Conservation (phyloP, 805 yeast genomes). For the Starmerella lactis-condensi region DNA sequence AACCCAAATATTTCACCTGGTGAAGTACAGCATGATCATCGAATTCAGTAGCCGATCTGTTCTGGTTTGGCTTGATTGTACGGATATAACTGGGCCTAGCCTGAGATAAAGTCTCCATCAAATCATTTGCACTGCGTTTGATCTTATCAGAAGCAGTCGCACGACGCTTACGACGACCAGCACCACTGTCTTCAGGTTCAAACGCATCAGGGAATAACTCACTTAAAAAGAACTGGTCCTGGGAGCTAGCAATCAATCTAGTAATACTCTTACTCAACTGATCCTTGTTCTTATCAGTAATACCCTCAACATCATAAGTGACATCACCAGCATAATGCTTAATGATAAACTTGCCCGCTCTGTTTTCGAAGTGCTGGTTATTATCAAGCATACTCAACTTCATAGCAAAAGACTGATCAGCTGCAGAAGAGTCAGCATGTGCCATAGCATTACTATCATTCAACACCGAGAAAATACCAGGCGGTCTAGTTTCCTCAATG, state of each 20-base stretch:
- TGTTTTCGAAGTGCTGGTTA: conserved; percentile 75
- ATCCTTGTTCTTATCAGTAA: conserved; percentile 96
- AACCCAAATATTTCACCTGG: conserved; percentile 86
- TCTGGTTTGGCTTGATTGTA: conserved; percentile 93
- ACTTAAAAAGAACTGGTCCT: conserved; percentile 38
- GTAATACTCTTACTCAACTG: conserved; percentile 74
- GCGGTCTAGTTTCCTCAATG: conserved; percentile 85
- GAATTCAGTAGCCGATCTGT: conserved; percentile 75
- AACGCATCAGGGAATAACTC: conserved; percentile 46
- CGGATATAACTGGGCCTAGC: conserved; percentile 93
- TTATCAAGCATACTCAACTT: conserved; percentile 65
- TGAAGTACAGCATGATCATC: conserved; percentile 80
- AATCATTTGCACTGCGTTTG: conserved; percentile 71
- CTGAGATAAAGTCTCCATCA: conserved; percentile 73
- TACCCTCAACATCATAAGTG: conserved; percentile 66
- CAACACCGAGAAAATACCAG: conserved; percentile 88
- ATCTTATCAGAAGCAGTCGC: conserved; percentile 95
- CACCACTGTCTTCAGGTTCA: conserved; percentile 36
- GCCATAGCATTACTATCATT: conserved; percentile 97
- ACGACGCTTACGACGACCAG: conserved; percentile 45
- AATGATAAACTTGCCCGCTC: conserved; percentile 71
- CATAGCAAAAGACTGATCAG: conserved; percentile 90
- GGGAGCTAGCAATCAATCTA: conserved; percentile 56
- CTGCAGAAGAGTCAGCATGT: conserved; percentile 91
- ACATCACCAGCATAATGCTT: conserved; percentile 99